Base-by-base conservation (phyloP, 2,329 filamentous ascomycete species). In the Xylariaceae sp. region DNA sequence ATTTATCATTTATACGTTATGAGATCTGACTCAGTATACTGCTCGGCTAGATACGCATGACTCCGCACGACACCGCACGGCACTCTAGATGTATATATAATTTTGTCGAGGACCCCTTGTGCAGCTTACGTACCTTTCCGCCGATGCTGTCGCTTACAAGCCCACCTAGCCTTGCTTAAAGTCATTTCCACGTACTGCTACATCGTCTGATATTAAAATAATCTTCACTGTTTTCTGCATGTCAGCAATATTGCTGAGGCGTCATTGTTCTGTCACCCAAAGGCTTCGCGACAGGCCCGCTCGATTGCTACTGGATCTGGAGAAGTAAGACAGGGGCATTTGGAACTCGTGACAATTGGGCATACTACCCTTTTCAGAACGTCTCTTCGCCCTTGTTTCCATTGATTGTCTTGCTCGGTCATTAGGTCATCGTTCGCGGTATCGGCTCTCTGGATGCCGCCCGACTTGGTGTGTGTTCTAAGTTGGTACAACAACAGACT, bases 71-170 rank as follows among this genome's bases (percentile, higher is more conserved):
- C 24, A 33, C 35, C 6, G 23, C 52, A 30, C 29, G 24, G 29
- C 33, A 23, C 21, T 37, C 23, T 39, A 41, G 9, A 41, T 30
- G n/a, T 37, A 41, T 46, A 41, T 37, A 23, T 53, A 42, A 43
- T 13, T 32, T 13, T 24, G n/a, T 23, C 41, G 36, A 9, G 18
- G 27, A 35, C 29, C 52, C 40, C 33, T 53, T 37, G 45, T 47
- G 45, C 36, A 37, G 41, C 30, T 54, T 45, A 50, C 42, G 37
- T 46, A 35, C 30, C 23, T 36, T 30, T 46, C 47, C 42, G 35
- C 37, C 50, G 46, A 54, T 27, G 41, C 36, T 54, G 32, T 53
- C 30, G 45, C 39, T 44, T 43, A 43, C 41, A 35, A 35, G 47
- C 51, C 36, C 29, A 18, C 43, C 36, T 37, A 37, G 44, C 40